phyloP scores from a whole-genome alignment of 768 basidiomycete species.

The Lentinula boryana region DNA sequence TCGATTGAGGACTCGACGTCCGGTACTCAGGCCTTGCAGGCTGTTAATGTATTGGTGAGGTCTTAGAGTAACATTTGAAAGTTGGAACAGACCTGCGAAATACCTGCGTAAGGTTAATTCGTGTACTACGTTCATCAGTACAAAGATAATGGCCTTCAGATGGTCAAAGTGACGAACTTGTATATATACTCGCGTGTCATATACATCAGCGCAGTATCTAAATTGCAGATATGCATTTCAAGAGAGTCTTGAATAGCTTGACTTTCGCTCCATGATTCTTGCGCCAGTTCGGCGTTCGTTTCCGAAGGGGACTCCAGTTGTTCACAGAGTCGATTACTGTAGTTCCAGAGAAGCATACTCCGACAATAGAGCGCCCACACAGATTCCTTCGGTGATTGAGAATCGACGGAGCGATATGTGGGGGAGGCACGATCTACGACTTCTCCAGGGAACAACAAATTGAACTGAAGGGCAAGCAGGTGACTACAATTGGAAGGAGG shows the following conservation, averaged over 20 bases:
- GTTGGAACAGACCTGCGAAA: slow-evolving; percentile 51
- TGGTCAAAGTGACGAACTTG: slow-evolving; percentile 44
- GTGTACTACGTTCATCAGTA: slow-evolving; percentile 37
- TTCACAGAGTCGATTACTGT: slow-evolving; percentile 48
- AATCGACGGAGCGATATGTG: slow-evolving; percentile 30
- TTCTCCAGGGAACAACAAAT: slow-evolving; percentile 72
- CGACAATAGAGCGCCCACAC: slow-evolving; percentile 82
- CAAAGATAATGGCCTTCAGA: slow-evolving; percentile 2
- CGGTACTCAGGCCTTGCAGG: slow-evolving; percentile 45
- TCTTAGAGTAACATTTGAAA: slow-evolving; percentile 9
- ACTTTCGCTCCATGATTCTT: slow-evolving; percentile 62
- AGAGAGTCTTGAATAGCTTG: slow-evolving; percentile 62
- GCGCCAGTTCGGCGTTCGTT: slow-evolving; percentile 27
- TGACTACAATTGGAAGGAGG: neutral
- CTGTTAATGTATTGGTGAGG: slow-evolving; percentile 22
- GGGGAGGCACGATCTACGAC: slow-evolving; percentile 44
- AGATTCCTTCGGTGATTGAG: slow-evolving; percentile 63
- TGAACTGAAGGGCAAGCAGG: slow-evolving; percentile 33
- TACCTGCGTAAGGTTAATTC: slow-evolving; percentile 58
- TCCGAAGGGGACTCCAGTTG: slow-evolving; percentile 11
- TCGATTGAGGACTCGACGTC: slow-evolving; percentile 55
- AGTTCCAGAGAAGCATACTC: slow-evolving; percentile 77
- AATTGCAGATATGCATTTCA: slow-evolving; percentile 63
- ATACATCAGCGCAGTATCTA: slow-evolving; percentile 63
- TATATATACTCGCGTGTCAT: slow-evolving; percentile 66